Conservation (phyloP, 768 basidiomycete genomes). For the Mycena venus region DNA sequence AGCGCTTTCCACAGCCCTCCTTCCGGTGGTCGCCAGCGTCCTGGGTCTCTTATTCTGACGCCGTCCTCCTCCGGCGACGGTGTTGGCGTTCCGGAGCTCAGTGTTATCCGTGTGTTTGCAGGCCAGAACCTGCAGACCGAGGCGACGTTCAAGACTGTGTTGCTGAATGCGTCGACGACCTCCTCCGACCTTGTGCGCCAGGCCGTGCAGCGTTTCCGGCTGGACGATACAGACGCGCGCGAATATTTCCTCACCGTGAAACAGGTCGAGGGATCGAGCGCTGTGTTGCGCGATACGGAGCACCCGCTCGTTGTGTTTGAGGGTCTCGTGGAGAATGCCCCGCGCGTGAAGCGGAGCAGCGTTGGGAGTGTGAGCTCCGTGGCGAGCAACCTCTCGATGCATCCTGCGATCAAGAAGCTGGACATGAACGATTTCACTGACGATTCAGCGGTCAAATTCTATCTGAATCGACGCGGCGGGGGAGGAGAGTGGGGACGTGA, state of each 20-base stretch:
- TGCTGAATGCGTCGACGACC: slow-evolving; percentile 89
- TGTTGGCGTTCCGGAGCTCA: slow-evolving; percentile 82
- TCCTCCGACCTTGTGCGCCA: slow-evolving; percentile 89
- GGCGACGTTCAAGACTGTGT: slow-evolving; percentile 97
- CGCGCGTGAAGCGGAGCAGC: slow-evolving; percentile 91
- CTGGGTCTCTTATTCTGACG: slow-evolving; percentile 83
- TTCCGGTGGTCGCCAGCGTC: slow-evolving; percentile 70
- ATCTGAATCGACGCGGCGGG: slow-evolving; percentile 78
- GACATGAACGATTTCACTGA: slow-evolving; percentile 99
- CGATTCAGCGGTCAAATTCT: slow-evolving; percentile 97
- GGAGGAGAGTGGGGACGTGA: slow-evolving; percentile 57
- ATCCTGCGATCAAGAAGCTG: slow-evolving; percentile 94
- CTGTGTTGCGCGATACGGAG: slow-evolving; percentile 78
- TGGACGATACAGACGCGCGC: slow-evolving; percentile 64
- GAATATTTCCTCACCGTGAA: slow-evolving; percentile 94
- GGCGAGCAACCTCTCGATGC: slow-evolving; percentile 91
- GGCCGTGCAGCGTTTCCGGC: slow-evolving; percentile 93
- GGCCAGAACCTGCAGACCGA: slow-evolving; percentile 92
- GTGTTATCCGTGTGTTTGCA: slow-evolving; percentile 96
- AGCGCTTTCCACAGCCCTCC: slow-evolving; percentile 54
- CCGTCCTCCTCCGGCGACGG: slow-evolving; percentile 72
- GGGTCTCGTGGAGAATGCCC: slow-evolving; percentile 83
- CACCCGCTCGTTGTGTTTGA: slow-evolving; percentile 94
- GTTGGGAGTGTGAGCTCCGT: slow-evolving; percentile 96
- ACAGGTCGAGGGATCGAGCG: slow-evolving; percentile 90